phyloP scores from a whole-genome alignment of 164 flowering plant genomes.

The Aristolochia fimbriata region DNA sequence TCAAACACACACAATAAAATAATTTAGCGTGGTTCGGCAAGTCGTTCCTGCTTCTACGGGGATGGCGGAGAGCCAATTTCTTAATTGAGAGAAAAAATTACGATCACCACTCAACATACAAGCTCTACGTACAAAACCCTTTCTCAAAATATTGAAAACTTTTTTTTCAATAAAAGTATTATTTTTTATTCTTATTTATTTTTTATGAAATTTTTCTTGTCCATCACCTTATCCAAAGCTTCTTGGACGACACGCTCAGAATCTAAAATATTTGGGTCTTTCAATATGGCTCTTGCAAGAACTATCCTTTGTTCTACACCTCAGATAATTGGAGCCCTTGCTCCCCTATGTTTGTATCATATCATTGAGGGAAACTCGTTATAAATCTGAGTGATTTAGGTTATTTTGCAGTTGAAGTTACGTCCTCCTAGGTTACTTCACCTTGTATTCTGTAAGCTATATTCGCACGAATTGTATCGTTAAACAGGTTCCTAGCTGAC shows the following conservation, averaged over 20 bases:
- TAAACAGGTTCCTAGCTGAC: slow-evolving; percentile 78
- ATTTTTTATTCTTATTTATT: too few species aligned
- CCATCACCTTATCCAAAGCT: slow-evolving; percentile 58
- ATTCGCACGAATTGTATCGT: slow-evolving; percentile 56
- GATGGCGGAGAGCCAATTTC: too few species aligned
- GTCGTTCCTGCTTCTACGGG: too few species aligned
- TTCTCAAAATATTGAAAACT: too few species aligned
- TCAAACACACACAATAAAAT: too few species aligned
- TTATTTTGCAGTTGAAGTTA: slow-evolving; percentile 42
- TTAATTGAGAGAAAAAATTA: too few species aligned
- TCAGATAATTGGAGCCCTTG: slow-evolving; percentile 61
- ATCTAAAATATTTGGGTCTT: slow-evolving; percentile 60
- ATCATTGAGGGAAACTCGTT: slow-evolving; percentile 51
- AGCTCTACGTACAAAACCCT: too few species aligned
- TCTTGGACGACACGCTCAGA: slow-evolving; percentile 65
- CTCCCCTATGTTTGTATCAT: slow-evolving; percentile 58
- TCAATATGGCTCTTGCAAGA: slow-evolving; percentile 58
- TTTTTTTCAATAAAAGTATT: too few species aligned
- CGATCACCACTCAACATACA: too few species aligned
- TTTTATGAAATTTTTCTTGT: slow-evolving; percentile 43
- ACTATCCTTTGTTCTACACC: slow-evolving; percentile 76
- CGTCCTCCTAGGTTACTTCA: slow-evolving; percentile 42
- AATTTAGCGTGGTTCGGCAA: too few species aligned
- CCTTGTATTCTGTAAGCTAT: slow-evolving; percentile 66
- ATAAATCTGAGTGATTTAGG: slow-evolving; percentile 75